Percentiles rank a stretch among this genome's conserved stretches.
phyloP scores from a whole-genome alignment of 2,329 filamentous ascomycete genomes.

The Penicillium sp. region DNA sequence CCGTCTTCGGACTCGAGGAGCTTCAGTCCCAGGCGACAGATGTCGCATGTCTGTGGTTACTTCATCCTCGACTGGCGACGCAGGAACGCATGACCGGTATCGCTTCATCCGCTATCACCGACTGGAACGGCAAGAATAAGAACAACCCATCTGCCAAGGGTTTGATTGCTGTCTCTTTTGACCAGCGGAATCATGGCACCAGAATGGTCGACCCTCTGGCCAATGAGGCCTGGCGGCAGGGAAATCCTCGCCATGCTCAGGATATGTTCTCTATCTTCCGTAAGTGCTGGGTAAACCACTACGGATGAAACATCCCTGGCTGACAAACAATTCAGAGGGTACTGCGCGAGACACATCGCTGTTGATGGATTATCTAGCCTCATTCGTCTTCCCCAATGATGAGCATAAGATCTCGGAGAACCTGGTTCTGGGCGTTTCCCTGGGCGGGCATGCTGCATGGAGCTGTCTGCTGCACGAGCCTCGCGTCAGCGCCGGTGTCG shows the following conservation, averaged over 20 bases:
- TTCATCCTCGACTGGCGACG: conserved; percentile 73
- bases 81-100: conserved; percentile 74
- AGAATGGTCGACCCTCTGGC: conserved; percentile 64
- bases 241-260: conserved; percentile 77
- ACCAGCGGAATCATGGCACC: conserved; percentile 88
- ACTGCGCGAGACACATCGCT: conserved; percentile 73
- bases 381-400: conserved; percentile 64
- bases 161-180: conserved; percentile 79
- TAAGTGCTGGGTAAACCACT: conserved; percentile 36
- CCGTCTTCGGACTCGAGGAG: conserved; percentile 78
- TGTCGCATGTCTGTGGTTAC: conserved; percentile 83
- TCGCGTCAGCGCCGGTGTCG: conserved; percentile 72
- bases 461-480: conserved; percentile 75
- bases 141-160: conserved; percentile 48
- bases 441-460: conserved; percentile 89
- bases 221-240: conserved; percentile 76
- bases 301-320: neutral
- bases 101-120: conserved; percentile 65
- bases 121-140: conserved; percentile 58
- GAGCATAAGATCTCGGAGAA: conserved; percentile 58
- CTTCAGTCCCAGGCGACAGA: conserved; percentile 55
- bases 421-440: conserved; percentile 74
- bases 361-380: conserved; percentile 74
- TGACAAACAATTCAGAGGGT: conserved; percentile 45
- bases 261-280: conserved; percentile 85